A percentile compares a stretch with the other conserved stretches of the same genome.
phyloP scores from a whole-genome alignment of 768 basidiomycete genomes.

The Mycena kentingensis region DNA sequence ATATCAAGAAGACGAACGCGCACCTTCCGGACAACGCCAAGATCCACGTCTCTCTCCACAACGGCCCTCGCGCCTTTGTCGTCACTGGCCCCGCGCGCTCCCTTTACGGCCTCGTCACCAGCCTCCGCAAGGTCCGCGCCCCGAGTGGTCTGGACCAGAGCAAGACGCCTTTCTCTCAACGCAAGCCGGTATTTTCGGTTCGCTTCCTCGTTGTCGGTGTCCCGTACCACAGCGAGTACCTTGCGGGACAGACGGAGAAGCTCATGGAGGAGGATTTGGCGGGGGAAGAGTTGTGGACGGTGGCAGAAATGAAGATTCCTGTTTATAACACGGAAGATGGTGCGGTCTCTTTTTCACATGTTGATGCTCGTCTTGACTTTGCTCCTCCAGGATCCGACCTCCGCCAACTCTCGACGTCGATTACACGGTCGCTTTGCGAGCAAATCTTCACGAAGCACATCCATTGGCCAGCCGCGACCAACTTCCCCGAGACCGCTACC shows the following conservation, averaged over 20 bases:
- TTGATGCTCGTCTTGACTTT: conserved; percentile 14
- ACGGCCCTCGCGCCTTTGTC: conserved; percentile 88
- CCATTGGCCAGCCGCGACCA: conserved; percentile 89
- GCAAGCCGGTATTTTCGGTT: conserved; percentile 89
- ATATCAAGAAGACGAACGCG: conserved; percentile 85
- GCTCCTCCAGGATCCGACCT: conserved; percentile 75
- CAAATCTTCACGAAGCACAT: conserved; percentile 92
- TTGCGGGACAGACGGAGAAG: conserved; percentile 73
- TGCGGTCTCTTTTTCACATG: conserved; percentile 38
- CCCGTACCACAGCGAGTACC: conserved; percentile 92
- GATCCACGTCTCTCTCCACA: conserved; percentile 86
- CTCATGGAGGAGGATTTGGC: conserved; percentile 74
- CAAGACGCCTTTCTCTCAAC: conserved; percentile 91
- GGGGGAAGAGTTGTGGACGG: conserved; percentile 76
- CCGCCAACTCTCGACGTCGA: conserved; percentile 62
- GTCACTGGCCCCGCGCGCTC: conserved; percentile 90
- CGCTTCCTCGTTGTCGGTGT: conserved; percentile 96
- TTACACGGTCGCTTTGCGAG: conserved; percentile 87
- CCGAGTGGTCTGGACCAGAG: conserved; percentile 87
- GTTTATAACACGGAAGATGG: conserved; percentile 95
- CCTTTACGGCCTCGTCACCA: conserved; percentile 92
- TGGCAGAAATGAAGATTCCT: conserved; percentile 71
- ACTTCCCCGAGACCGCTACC: conserved; percentile 88
- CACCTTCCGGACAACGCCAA: conserved; percentile 79
- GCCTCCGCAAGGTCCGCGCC: conserved; percentile 87